Evolutionary conservation across 148 eudicot genomes (phyloP), one percentile per base, ranked within the genome.

Genomic region (Mesembryanthemum crystallinum): DNA sequence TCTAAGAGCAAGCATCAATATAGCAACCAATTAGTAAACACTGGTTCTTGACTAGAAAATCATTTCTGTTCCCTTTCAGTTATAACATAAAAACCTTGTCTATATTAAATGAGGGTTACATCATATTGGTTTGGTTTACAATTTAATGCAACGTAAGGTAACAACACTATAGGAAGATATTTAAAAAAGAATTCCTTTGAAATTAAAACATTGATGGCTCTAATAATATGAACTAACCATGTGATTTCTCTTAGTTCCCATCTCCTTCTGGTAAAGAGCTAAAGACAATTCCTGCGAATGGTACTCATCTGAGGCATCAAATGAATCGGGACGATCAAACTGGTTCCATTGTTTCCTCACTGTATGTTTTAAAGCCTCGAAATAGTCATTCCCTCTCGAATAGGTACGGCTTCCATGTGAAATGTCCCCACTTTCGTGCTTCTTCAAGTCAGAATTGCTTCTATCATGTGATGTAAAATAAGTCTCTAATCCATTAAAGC

Each of bases 211-310:
- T n/a, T 27, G 67, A 27, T 29, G 59, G 64, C 23, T 52, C 77
- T n/a, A 54, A 72, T 60, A 69, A 66, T 72, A 58, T 43, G 65
- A 68, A 84, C 92, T 88, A 84, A 94, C 98, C 92, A 78, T 81
- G 70, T 83, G 84, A 72, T 72, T 84, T 85, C 89, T 89, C 86
- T 77, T 94, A 12, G 86, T 70, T 64, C 74, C 89, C 78, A 84
- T 73, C 76, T 88, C 97, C 76, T 91, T 88, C 55, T 82, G 94
- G 72, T 89, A 90, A 58, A 91, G 89, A 42, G 97, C 88, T 72
- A 87, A 55, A 17, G 98, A 94, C 49, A 94, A 78, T 59, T 94
- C 97, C 81, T 90, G 98, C 15, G 97, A 90, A 71, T 92, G 97
- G 82, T 89, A 94, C 69, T 78, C 92, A 77, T 92, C 96, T 32